phyloP scores from a whole-genome alignment of 305 asterid species.

The Solanum hybrid region DNA sequence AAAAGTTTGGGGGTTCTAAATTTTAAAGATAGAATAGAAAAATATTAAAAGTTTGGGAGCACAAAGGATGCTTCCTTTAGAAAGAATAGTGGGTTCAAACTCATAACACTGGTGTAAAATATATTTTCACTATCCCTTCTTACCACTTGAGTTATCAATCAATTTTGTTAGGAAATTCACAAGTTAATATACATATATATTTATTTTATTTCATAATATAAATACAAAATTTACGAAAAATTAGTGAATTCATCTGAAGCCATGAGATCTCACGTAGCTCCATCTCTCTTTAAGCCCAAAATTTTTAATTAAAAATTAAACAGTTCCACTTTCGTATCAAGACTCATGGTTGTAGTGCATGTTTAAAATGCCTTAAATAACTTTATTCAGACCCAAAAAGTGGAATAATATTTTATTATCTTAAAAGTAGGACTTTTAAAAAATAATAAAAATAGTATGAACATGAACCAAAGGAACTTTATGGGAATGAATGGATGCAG shows the following conservation, averaged over 20 bases:
- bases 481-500: not conserved
- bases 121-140: too few species aligned
- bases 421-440: not conserved
- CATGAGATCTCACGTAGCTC: fast-evolving
- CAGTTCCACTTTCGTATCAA: not conserved
- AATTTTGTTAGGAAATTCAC: too few species aligned
- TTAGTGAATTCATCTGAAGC: fast-evolving
- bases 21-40: too few species aligned
- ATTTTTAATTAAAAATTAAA: too few species aligned
- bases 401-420: not conserved
- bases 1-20: not conserved
- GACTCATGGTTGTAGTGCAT: too few species aligned
- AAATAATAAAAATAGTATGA: not conserved
- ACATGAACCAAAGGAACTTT: not conserved
- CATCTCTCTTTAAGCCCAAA: fast-evolving
- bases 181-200: too few species aligned
- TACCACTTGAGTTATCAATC: too few species aligned
- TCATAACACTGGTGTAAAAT: not conserved
- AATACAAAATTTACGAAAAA: too few species aligned
- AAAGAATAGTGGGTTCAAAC: not conserved
- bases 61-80: not conserved
- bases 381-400: not conserved
- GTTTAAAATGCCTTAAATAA: not conserved
- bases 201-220: too few species aligned
- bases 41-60: too few species aligned